Base-by-base conservation (phyloP, 805 yeast species). In the Candida xyloterini region DNA sequence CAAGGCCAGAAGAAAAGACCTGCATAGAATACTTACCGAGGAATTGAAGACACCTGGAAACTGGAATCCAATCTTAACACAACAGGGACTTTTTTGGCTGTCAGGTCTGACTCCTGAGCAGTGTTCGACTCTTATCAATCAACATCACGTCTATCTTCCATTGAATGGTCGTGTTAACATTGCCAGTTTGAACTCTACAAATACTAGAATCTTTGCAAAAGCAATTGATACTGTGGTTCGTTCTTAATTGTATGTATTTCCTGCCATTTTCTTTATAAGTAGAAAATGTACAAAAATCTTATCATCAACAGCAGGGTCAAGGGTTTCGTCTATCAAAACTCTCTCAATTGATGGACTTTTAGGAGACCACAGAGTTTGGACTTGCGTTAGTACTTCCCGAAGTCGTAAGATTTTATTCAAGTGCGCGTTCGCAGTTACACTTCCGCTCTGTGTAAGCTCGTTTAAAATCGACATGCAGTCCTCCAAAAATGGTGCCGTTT, bases 81-180 rank as follows among this genome's bases (percentile, higher is more conserved):
- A 66, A 49, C 57, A 60, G 27, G 75, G 75, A 0, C 59, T 70
- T 46, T 70, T 70, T 52, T 70, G 74, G 74, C 68, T 44, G 52
- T 57, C 70, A 9, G 73, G 73, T 4, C 61, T 70, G 46, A 56
- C 63, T 8, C 46, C 48, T 10, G 55, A 50, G 33, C 74, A 70
- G 44, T 59, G 56, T 35, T 48, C 53, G 11, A 48, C 47, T 33
- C 60, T 70, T 50, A 54, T 53, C 3, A 53, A 57, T 22, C 59
- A 65, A 36, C 58, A 60, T 44, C 73, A 68, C 42, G 59, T 70
- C 30, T 69, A 70, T 49, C 55, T 65, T 10, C 63, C 70, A 15
- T 39, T 40, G 15, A 59, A 55, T 42, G 73, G 75, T 8, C 59
- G 75, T 40, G 70, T 70, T 36, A 70, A 70, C 49, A 58, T 70